Base-by-base conservation (phyloP, 2,329 filamentous ascomycete species). In the Cytospora piceicola region DNA sequence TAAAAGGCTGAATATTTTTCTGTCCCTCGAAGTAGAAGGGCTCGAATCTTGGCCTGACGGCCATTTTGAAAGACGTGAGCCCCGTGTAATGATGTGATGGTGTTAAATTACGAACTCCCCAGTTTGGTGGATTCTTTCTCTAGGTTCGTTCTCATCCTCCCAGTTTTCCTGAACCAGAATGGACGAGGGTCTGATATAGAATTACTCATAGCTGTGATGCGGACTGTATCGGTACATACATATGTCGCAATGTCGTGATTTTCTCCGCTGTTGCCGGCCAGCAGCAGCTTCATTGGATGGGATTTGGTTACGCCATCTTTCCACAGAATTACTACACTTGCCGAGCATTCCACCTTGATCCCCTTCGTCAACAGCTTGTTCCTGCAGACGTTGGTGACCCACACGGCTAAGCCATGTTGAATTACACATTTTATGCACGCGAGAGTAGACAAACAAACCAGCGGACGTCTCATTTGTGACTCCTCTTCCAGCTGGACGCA, bases 11-110 rank as follows among this genome's bases (percentile, higher is more conserved):
- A 2, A 53, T 24, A 29, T 64, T 49, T 54, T 51, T 20, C 27
- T 64, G 62, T n/a, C 62, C 62, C 39, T 49, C 57, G 7, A 64
- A 55, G 17, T 4, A 15, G 11, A 64, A 64, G 1, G 61, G 32
- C 27, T 58, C 55, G 34, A 64, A 39, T 2, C 4, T 60, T 17
- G 22, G 12, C 3, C 7, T 3, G 4, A 12, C 24, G 1, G 27
- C 24, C 59, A 61, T 61, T 8, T 5, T 54, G 53, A 20, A 15
- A 9, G 3, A 8, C 20, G 8, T 3, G 7, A 9, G 8, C 30
- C 8, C 1, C 22, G 22, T 29, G 24, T 22, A 49, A 29, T 30
- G 1, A 46, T 46, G 20, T 22, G 1, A 12, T 39, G 2, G 15
- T 27, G 7, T 51, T 39, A 15, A 22, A 39, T 46, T 8, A 4